Base-by-base conservation (phyloP, 1,284 basidiomycete genomes). In the Amylostereum areolatum region DNA sequence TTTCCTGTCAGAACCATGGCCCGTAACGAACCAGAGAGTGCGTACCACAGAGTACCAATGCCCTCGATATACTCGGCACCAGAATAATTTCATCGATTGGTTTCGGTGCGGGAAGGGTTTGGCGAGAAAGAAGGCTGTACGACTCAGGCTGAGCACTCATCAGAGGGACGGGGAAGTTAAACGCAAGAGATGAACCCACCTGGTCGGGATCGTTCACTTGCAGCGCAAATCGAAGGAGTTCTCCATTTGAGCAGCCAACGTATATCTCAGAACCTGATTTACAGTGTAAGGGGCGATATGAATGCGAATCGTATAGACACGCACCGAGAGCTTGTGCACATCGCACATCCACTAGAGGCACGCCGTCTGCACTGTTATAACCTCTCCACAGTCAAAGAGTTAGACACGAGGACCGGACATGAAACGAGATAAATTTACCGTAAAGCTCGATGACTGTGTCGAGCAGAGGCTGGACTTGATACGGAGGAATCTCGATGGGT, bases 61-160 rank as follows among this genome's bases (percentile, higher is more conserved):
- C 78, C 35, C 83, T 79, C 11, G 77, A 79, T 11, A 93, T 79
- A 59, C 82, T 84, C 0, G 90, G 89, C 24, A 89, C 66, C 10
- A 94, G 70, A 9, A 86, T 77, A 52, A 95, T 88, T 57, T 88
- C 83, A 47, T 88, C 85, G 29, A 94, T 72, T 1, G 87, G 69
- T 57, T 83, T 85, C 44, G 76, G 76, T 36, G 66, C 74, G 2
- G 83, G 75, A 8, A 89, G 59, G 10, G 67, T 73, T 62, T 88
- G 85, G 34, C 83, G 78, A 18, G 86, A 88, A 12, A 86, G 62
- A 6, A 89, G 69, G 37, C 68, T 71, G 59, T 91, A 88, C 9
- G 81, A 75, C 51, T 79, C 81, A 51, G 78, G 69, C 81, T 88
- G 56, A 44, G 39, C 42, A 42, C 46, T 32, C 34, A 44, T 51